phyloP scores from a whole-genome alignment of 1,139 yeast genomes.

The Blastobotrys arbuscula region DNA sequence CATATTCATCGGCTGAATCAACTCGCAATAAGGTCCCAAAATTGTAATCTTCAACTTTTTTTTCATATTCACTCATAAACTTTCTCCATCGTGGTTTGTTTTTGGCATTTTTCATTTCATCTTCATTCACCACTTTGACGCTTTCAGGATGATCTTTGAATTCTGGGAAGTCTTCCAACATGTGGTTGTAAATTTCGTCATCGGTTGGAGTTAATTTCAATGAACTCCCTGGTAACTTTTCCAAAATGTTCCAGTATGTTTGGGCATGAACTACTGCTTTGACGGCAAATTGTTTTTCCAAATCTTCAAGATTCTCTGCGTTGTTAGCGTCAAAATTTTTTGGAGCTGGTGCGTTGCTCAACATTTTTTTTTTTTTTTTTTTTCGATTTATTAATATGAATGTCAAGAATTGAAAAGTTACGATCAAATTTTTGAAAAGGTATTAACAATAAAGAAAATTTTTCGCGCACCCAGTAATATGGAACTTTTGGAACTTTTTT shows the following conservation, averaged over 20 bases:
- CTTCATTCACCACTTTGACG: conserved; percentile 57
- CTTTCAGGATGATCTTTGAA: conserved; percentile 48
- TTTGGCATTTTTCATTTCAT: conserved; percentile 67
- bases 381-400: background rate
- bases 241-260: conserved; percentile 81
- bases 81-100: conserved; percentile 92
- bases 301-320: conserved; percentile 61
- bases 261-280: conserved; percentile 92
- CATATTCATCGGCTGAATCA: conserved; percentile 65
- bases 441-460: conserved; percentile 1
- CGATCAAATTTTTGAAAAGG: background rate
- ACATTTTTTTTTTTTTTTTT: background rate
- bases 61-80: conserved; percentile 78
- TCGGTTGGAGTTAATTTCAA: conserved; percentile 72
- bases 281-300: conserved; percentile 95
- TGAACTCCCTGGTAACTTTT: conserved; percentile 69
- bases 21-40: conserved; percentile 89
- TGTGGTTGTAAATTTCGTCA: conserved; percentile 69
- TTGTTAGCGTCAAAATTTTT: conserved; percentile 46
- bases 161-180: conserved; percentile 80
- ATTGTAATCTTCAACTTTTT: conserved; percentile 72
- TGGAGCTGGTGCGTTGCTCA: conserved; percentile 2
- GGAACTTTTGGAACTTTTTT: background rate
- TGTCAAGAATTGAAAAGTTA: background rate
- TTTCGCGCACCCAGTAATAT: background rate